Evolutionary conservation across 768 basidiomycete species (phyloP).

Genomic region (Boletus subcaerulescens): DNA sequence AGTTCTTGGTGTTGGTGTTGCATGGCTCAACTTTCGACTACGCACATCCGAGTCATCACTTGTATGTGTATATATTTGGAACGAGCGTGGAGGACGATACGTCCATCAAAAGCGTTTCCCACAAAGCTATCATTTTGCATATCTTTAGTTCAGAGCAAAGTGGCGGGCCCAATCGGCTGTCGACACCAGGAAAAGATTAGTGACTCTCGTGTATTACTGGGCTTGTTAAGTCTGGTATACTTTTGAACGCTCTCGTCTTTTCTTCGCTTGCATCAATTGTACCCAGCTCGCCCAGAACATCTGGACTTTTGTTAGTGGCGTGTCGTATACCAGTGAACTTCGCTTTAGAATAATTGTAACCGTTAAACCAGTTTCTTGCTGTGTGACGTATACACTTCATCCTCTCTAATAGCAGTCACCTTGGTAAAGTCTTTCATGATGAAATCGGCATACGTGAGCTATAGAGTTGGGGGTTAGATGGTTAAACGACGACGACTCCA

Average conservation of each 20-base stretch:
- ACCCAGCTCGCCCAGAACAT: background rate
- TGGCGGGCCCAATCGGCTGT: too few relatives aligned
- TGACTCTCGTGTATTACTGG: too few relatives aligned
- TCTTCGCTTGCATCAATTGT: background rate
- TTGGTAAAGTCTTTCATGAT: constrained; percentile 71
- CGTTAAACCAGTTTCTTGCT: constrained; percentile 14
- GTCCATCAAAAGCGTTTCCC: too few relatives aligned
- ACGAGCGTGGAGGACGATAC: background rate
- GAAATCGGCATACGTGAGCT: constrained; percentile 70
- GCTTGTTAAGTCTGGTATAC: background rate
- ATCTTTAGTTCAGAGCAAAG: background rate
- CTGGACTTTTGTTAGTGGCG: background rate
- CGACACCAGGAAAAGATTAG: too few relatives aligned
- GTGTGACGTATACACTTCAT: constrained; percentile 39
- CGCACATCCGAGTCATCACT: background rate
- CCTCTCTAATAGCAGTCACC: constrained; percentile 53
- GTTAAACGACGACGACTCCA: background rate
- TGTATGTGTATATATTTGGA: background rate
- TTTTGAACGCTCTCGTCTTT: background rate
- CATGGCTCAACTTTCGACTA: background rate
- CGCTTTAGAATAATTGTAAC: too few relatives aligned
- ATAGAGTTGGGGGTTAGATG: constrained; percentile 11
- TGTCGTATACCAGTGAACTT: background rate
- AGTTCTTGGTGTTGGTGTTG: constrained; percentile 5
- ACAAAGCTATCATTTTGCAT: too few relatives aligned